phyloP scores from a whole-genome alignment of 164 flowering plant species.

The grape (Vitis vinifera) region ASM3070453v1 NC_081805.1:20358501-20359000 shows the following conservation, averaged over 20 bases:
- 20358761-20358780: background rate
- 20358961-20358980: constrained; percentile 22
- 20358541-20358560: too few relatives aligned
- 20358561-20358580: too few relatives aligned
- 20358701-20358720: background rate
- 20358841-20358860: constrained; percentile 6
- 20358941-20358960: constrained; percentile 25
- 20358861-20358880: constrained; percentile 27
- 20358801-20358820: constrained; percentile 19
- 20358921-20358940: constrained; percentile 21
- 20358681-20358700: background rate
- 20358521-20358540: too few relatives aligned
- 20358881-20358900: constrained; percentile 28
- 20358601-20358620: background rate
- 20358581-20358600: too few relatives aligned
- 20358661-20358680: background rate
- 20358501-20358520: too few relatives aligned
- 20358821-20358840: constrained; percentile 5
- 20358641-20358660: background rate
- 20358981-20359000: constrained; percentile 3
- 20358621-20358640: background rate
- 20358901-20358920: constrained; percentile 20
- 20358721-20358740: background rate
- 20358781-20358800: background rate
- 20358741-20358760: background rate